Evolutionary conservation across 495 filamentous ascomycete species (phyloP), one percentile per base, ranked within the genome.

Genomic region (Lophium mytilinum): DNA sequence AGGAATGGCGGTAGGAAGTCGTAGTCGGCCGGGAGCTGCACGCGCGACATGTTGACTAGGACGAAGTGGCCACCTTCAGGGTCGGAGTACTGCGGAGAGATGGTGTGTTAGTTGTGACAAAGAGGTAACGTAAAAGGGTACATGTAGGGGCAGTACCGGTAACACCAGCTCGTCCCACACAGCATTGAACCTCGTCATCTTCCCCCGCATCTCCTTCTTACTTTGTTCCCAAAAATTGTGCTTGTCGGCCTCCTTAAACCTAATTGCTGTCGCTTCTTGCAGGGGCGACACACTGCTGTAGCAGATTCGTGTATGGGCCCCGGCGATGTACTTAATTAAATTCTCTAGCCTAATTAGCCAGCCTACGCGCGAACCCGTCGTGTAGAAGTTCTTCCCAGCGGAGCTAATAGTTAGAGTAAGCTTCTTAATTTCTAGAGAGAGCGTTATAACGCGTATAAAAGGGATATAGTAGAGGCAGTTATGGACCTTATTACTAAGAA

Each of bases 1-100:
- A 30, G 24, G 24, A 30, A 30, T 2, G 24, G 6, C 6, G 24
- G 24, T 6, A 30, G n/a, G n/a, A 30, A 6, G 24, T 30, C 24
- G 24, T 30, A 30, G 66, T 82, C 82, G 4, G 75, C 76, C 0
- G 93, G 93, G 0, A 98, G 71, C 60, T 85, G 80, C 47, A 98
- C 89, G 56, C 90, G 88, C 24, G 79, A 75, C 72, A 97, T 81
- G 71, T 98, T 98, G 42, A 84, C 93, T 35, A 97, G 80, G 43
- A 97, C 90, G 60, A 97, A 98, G 74, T 96, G 96, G 40, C 93
- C 92, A 59, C 92, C 92, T 65, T 98, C 90, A 11, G 92, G 92
- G 41, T 92, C 83, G 9, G 89, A 92, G 76, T 92, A 98, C 72
- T 80, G 42, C n/a, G n/a, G n/a, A n/a, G n/a, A n/a, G n/a, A n/a